Base-by-base conservation (phyloP, 805 yeast species). In the Yarrowia sp. region DNA sequence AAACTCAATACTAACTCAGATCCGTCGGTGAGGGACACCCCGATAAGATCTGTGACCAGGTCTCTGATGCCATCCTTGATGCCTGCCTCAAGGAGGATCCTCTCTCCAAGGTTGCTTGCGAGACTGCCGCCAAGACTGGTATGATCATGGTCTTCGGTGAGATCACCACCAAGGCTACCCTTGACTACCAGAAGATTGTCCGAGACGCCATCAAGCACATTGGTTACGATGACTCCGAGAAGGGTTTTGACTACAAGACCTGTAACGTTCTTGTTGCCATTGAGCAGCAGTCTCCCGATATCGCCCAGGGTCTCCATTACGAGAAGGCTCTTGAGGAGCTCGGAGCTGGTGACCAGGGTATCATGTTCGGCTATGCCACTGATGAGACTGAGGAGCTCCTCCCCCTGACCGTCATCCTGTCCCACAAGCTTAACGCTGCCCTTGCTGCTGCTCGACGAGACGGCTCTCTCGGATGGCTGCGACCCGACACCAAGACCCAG, bases 281-380 rank as follows among this genome's bases (percentile, higher is more conserved):
- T 79, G 99, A 95, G 84, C 98, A 95, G 83, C 99, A 95, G 83
- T 92, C 98, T 63, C 95, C 96, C 73, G 99, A 95, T 82, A 95
- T 95, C 75, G 99, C 99, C 68, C 98, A 93, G 82, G 99, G 99
- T 86, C 86, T 95, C 76, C 98, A 95, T 82, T 89, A 89, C 81
- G 98, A 95, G 78, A 72, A 88, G 82, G 96, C 89, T 65, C 83
- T 95, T 70, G 99, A 95, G 84, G 96, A 95, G 67, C 86, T 95
- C 76, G 99, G 99, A 80, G 99, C 99, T 70, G 99, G 99, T 87
- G 99, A 95, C 83, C 99, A 95, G 82, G 99, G 99, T 88, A 95
- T 95, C 79, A 95, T 95, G 99, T 95, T 95, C 78, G 99, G 99
- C 81, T 95, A 95, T 80, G 99, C 99, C 73, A 88, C 98, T 69